These are phyloP conservation scores for Neohortaea acidophila DNA, from an alignment of 495 filamentous ascomycete species.

Conservation along the genomic window DNA sequence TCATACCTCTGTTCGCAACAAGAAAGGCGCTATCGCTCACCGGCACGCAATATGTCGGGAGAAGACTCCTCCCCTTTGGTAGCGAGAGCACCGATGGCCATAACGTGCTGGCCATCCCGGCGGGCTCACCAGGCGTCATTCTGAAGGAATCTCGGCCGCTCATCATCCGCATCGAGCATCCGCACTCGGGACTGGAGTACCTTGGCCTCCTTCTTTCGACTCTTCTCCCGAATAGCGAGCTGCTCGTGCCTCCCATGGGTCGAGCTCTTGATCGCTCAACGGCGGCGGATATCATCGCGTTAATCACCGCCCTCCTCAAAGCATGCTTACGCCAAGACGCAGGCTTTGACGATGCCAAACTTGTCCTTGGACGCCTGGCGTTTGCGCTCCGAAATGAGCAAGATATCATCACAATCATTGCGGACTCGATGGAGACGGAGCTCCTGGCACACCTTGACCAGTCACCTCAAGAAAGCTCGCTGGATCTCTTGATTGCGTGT, in stretches of 20 bases:
- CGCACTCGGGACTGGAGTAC: constrained; percentile 51
- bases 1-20: constrained; percentile 37
- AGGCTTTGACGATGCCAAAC: constrained; percentile 5
- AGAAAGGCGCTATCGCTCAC: neutral
- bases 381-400: constrained; percentile 22
- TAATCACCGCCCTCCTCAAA: constrained; percentile 43
- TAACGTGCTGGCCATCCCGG: constrained; percentile 6
- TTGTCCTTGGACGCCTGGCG: constrained; percentile 7
- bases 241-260: neutral
- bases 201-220: constrained; percentile 53
- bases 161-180: constrained; percentile 10
- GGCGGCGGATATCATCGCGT: constrained; percentile 46
- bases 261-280: constrained; percentile 30
- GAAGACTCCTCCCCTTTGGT: neutral
- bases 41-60: neutral
- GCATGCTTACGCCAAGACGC: constrained; percentile 16
- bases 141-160: constrained; percentile 14
- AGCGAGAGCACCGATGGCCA: neutral
- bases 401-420: constrained; percentile 67
- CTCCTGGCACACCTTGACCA: constrained; percentile 46
- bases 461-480: constrained; percentile 34
- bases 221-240: constrained; percentile 15
- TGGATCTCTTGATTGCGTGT: constrained; percentile 55
- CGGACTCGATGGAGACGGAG: constrained; percentile 68
- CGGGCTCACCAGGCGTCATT: constrained; percentile 12